These are phyloP conservation scores for Eucalyptus pauciflora DNA, from an alignment of 345 rosid genomes.

Conservation along the genomic window DNA sequence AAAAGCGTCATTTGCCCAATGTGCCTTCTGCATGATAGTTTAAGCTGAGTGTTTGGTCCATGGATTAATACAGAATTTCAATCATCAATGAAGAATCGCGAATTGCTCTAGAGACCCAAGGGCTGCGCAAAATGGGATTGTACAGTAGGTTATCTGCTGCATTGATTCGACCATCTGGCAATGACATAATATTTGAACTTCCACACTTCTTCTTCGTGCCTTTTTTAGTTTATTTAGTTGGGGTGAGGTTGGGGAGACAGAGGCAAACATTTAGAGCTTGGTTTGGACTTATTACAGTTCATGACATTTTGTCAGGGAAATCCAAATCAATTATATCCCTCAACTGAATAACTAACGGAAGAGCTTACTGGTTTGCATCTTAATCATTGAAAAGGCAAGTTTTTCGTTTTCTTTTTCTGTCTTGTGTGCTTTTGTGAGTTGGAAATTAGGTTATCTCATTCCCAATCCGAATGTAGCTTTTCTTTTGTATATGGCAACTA, in stretches of 20 bases:
- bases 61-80: background rate
- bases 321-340: background rate
- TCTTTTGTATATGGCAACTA: background rate
- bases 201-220: background rate
- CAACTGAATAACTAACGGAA: background rate
- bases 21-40: background rate
- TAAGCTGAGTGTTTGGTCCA: background rate
- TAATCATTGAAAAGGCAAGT: background rate
- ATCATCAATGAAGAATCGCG: background rate
- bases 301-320: background rate
- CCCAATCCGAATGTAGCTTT: background rate
- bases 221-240: background rate
- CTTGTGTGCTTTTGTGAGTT: rapidly evolving
- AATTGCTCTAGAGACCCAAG: background rate
- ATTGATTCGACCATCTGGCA: background rate
- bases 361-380: background rate
- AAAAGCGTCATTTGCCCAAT: background rate
- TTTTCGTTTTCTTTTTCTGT: background rate
- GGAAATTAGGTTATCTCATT: no score
- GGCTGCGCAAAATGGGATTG: background rate
- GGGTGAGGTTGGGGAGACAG: background rate
- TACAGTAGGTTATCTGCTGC: background rate
- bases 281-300: background rate
- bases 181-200: background rate
- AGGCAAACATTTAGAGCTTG: background rate